phyloP scores from a whole-genome alignment of 495 filamentous ascomycete genomes.

The Filosporella fistucella region DNA sequence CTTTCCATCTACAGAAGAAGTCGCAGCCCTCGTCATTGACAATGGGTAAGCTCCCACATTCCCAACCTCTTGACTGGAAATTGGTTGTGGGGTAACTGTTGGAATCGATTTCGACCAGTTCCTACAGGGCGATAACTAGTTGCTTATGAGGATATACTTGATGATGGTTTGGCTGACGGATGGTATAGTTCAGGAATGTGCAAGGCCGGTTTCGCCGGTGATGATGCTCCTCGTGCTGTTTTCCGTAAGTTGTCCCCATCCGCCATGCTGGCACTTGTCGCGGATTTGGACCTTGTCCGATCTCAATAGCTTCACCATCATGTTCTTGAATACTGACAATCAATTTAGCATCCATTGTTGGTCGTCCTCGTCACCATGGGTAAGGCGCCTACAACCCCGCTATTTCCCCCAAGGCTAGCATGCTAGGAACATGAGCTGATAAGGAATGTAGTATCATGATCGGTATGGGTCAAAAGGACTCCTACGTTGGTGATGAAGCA shows the following conservation, averaged over 20 bases:
- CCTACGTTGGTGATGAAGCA: constrained; percentile 99
- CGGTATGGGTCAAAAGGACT: constrained; percentile 99
- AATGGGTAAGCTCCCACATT: constrained; percentile 81
- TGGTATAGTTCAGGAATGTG: constrained; percentile 95
- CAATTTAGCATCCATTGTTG: constrained; percentile 88
- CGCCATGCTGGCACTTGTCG: not conserved
- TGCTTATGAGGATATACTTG: not conserved
- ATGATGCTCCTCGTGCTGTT: constrained; percentile 98
- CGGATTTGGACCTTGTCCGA: not conserved
- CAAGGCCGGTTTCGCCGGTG: constrained; percentile 99
- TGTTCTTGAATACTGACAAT: constrained; percentile 13
- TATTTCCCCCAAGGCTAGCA: constrained; percentile 6
- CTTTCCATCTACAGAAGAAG: constrained; percentile 75
- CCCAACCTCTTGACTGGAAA: constrained; percentile 18
- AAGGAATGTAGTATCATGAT: constrained; percentile 87
- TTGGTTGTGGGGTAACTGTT: constrained; percentile 21
- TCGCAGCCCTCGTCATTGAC: constrained; percentile 99
- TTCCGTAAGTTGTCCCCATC: constrained; percentile 80
- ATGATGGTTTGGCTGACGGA: constrained; percentile 56
- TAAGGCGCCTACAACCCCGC: constrained; percentile 44
- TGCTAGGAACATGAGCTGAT: constrained; percentile 19
- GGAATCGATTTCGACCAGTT: not conserved
- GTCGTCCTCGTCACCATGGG: constrained; percentile 99
- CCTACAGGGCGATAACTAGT: not conserved
- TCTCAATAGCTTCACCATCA: not conserved